These are phyloP conservation scores for Chrysoporthe austroafricana DNA, from an alignment of 2,329 filamentous ascomycete species.

Conservation along the genomic window DNA sequence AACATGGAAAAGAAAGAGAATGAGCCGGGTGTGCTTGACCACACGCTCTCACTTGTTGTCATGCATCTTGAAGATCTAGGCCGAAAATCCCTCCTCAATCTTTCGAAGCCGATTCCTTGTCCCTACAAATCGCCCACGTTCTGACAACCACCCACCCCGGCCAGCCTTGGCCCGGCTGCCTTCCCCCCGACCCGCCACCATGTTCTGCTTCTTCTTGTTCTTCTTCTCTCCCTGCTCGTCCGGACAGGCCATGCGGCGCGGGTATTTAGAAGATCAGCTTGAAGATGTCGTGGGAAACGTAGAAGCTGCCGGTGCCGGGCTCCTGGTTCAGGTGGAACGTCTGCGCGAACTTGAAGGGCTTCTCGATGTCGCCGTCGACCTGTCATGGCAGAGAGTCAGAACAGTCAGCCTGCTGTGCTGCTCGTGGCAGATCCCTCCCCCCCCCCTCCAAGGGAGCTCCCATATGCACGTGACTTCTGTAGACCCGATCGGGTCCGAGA, in stretches of 20 bases:
- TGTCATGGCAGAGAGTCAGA: constrained; percentile 48
- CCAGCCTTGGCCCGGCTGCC: neutral
- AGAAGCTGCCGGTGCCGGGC: constrained; percentile 60
- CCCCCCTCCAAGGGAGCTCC: neutral
- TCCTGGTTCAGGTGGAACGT: constrained; percentile 69
- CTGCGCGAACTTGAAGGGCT: constrained; percentile 74
- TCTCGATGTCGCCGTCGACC: constrained; percentile 66
- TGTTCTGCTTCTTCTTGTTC: neutral
- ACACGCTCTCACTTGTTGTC: neutral
- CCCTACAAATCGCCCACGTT: constrained; percentile 1
- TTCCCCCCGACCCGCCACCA: neutral
- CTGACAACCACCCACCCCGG: neutral
- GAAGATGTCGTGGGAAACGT: constrained; percentile 76
- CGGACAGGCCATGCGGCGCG: constrained; percentile 4
- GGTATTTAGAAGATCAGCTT: constrained; percentile 61
- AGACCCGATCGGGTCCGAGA: too few relatives aligned
- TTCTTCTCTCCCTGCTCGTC: neutral
- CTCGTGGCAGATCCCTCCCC: neutral
- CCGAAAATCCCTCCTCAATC: constrained; percentile 3
- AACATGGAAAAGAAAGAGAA: neutral
- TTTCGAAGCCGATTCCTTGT: neutral
- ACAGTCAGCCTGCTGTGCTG: constrained; percentile 8
- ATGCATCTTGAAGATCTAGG: constrained; percentile 10
- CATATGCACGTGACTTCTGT: neutral
- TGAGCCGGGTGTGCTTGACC: constrained; percentile 5